Base-by-base conservation (phyloP, 495 filamentous ascomycete genomes). In the Daldinia loculata region DNA sequence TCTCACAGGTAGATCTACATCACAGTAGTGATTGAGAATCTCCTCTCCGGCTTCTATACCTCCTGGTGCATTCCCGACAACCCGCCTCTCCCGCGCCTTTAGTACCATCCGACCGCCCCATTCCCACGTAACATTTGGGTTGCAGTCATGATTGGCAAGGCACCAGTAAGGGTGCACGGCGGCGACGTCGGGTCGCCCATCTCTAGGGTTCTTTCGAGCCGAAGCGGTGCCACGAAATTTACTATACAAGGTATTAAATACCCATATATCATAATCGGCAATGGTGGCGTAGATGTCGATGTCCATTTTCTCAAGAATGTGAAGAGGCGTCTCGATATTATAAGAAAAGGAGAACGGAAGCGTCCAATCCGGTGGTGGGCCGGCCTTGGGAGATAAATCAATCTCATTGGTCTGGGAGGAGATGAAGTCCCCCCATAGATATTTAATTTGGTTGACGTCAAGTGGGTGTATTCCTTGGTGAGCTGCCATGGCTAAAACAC, bases 171-270 rank as follows among this genome's bases (percentile, higher is more conserved):
- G 82, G 73, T 86, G 85, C 0, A 85, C 82, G 30, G 93, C 93
- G 41, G 89, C 90, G 9, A 95, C 87, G 63, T 95, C 92, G 0
- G 93, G 93, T 19, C 90, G 84, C 17, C 93, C 87, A 71, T 93
- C 91, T 74, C 86, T 85, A 0, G 82, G 85, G 34, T 87, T 90
- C 61, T 95, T 86, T 6, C 93, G 84, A 3, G 93, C 95, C 3
- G 92, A 95, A 0, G 95, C 95, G 0, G 93, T 95, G 43, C 93
- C 95, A 8, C 95, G 87, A 80, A 98, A 97, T 77, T 99, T 99
- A 57, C 91, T 88, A 78, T 93, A 95, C 6, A 97, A 85, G 0
- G 94, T 97, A 78, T 98, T 97, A 74, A 96, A 85, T 7, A 98
- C 87, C 95, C 95, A 99, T n/a, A 91, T 83, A 66, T 97, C 94